Evolutionary conservation across 805 yeast species (phyloP).

Genomic region (Kuraishia borneana): DNA sequence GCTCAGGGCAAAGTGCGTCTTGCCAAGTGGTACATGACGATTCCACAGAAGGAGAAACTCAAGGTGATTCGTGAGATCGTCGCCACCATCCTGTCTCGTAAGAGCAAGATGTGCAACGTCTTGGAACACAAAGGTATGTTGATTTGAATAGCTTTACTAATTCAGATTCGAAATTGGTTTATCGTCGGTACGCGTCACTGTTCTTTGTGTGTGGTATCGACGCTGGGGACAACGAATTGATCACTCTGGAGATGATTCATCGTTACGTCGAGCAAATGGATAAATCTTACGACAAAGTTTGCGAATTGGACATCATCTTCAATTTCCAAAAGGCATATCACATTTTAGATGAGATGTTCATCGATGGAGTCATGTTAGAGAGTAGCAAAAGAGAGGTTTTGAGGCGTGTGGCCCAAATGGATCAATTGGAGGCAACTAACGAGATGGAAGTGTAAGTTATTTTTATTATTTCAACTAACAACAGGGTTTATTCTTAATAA

Average conservation of each 20-base stretch:
- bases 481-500: not conserved
- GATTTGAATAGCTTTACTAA: not conserved
- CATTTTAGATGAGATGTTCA: constrained; percentile 77
- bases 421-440: constrained; percentile 74
- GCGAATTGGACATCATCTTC: constrained; percentile 93
- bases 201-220: constrained; percentile 86
- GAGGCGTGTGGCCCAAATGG: constrained; percentile 71
- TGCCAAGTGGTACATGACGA: constrained; percentile 85
- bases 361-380: constrained; percentile 85
- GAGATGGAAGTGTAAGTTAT: constrained; percentile 18
- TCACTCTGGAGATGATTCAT: constrained; percentile 80
- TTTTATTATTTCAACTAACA: no score
- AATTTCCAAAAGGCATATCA: constrained; percentile 91
- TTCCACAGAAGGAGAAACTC: constrained; percentile 75
- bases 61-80: constrained; percentile 79
- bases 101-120: constrained; percentile 93
- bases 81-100: constrained; percentile 71
- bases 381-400: constrained; percentile 72
- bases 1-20: constrained; percentile 93
- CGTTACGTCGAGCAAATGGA: constrained; percentile 96
- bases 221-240: constrained; percentile 72
- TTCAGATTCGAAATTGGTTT: constrained; percentile 67
- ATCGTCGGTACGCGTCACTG: constrained; percentile 86
- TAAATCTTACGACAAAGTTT: constrained; percentile 87
- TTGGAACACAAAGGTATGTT: constrained; percentile 58